phyloP scores from a whole-genome alignment of 2,329 filamentous ascomycete species.

The Westerdykella ornata region DNA sequence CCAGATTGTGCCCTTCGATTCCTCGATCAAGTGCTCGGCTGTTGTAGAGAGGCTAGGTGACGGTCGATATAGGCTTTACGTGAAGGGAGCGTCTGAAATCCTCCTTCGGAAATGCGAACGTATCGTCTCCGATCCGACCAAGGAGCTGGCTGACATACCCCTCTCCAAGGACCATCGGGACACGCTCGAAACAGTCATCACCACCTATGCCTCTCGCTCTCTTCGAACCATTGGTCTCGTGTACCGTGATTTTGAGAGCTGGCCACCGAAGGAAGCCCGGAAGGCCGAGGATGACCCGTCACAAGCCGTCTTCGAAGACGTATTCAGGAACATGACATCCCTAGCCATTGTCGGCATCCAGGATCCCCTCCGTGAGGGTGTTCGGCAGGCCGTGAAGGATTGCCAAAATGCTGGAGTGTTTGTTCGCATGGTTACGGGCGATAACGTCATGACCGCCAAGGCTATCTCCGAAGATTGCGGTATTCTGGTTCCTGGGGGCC shows the following conservation, averaged over 20 bases:
- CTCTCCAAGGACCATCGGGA: constrained; percentile 54
- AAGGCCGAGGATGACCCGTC: constrained; percentile 55
- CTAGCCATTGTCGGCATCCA: constrained; percentile 72
- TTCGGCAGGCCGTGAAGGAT: constrained; percentile 63
- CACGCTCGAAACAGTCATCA: constrained; percentile 60
- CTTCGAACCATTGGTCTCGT: constrained; percentile 78
- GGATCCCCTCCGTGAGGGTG: constrained; percentile 68
- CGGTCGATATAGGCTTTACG: constrained; percentile 51
- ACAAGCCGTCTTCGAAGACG: constrained; percentile 58
- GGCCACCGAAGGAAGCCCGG: constrained; percentile 64
- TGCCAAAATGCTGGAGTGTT: constrained; percentile 72
- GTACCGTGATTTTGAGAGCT: constrained; percentile 74
- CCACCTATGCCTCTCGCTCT: constrained; percentile 70
- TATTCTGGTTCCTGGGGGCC: constrained; percentile 62
- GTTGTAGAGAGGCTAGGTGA: constrained; percentile 53
- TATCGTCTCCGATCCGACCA: constrained; percentile 55
- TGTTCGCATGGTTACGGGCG: constrained; percentile 80
- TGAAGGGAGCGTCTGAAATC: constrained; percentile 49
- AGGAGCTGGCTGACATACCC: constrained; percentile 47
- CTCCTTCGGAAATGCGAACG: constrained; percentile 43
- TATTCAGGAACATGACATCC: constrained; percentile 68
- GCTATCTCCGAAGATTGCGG: constrained; percentile 74
- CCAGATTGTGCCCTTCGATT: constrained; percentile 57
- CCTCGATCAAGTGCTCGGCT: constrained; percentile 62
- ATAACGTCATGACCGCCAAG: constrained; percentile 72